These are phyloP conservation scores for Colletotrichum karsti DNA, from an alignment of 2,329 filamentous ascomycete species.

Conservation along the genomic window DNA sequence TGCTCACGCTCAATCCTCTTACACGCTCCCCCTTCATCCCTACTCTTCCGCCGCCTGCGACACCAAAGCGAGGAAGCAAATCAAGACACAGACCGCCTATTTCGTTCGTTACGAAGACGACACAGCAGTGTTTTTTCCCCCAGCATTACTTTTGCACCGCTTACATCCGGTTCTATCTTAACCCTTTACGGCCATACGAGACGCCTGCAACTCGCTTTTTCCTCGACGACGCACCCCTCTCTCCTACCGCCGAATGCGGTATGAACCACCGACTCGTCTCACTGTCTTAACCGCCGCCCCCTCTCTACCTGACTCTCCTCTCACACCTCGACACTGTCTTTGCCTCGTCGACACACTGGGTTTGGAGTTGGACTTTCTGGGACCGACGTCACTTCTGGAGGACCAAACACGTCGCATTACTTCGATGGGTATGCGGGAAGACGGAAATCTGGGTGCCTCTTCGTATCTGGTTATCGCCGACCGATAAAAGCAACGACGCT, in stretches of 20 bases:
- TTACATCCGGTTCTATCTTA: conserved; percentile 7
- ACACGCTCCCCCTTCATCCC: conserved; percentile 28
- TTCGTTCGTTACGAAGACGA: not conserved
- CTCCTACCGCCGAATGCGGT: conserved; percentile 18
- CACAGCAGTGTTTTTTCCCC: not conserved
- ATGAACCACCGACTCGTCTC: conserved; percentile 22
- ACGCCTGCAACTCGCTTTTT: conserved; percentile 23
- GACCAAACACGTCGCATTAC: not conserved
- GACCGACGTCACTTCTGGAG: not conserved
- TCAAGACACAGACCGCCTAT: conserved; percentile 25
- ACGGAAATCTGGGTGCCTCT: not conserved
- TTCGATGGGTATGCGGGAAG: conserved; percentile 15
- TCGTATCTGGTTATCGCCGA: conserved; percentile 3
- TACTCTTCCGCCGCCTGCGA: conserved; percentile 15
- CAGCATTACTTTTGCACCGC: not conserved
- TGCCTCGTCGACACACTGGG: not conserved
- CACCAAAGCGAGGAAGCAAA: conserved; percentile 19
- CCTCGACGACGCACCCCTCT: conserved; percentile 3
- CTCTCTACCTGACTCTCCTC: conserved; percentile 14
- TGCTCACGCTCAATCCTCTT: conserved; percentile 23
- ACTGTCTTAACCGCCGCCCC: conserved; percentile 16
- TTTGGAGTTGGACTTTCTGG: not conserved
- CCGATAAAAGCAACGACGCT: conserved; percentile 14
- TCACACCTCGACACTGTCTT: not conserved
- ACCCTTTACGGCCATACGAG: conserved; percentile 24